Evolutionary conservation across 1,284 basidiomycete species (phyloP), one percentile per base, ranked within the genome.

Genomic region (Pascua sp.): DNA sequence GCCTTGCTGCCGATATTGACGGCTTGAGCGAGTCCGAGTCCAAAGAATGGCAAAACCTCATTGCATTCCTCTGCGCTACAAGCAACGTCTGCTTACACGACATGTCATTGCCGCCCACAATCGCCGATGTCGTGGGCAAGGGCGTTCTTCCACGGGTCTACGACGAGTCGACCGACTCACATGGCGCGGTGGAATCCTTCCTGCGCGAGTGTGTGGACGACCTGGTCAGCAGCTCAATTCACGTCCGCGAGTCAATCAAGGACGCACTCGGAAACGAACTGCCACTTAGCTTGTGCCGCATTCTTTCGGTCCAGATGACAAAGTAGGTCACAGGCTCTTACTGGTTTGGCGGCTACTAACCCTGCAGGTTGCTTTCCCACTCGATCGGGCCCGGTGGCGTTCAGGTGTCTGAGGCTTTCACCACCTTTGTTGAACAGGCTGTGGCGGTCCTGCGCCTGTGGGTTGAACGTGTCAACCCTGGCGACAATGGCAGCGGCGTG

Each of bases 1-100:
- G 59, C 36, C 55, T 72, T 46, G 64, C 66, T 2, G 67, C 62
- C 1, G 70, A 71, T 38, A 71, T 73, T 37, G 71, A 69, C 5
- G 72, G 70, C 8, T 57, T 74, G 18, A 52, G 51, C n/a, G 65
- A 70, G 86, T 89, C 91, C 16, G 83, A 86, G 60, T 84, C 86
- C 44, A 83, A 82, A 57, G 72, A 91, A 64, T 96, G 92, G 92
- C 88, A 91, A 69, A 92, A 95, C 72, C 80, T 91, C 18, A 87
- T 89, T 0, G 79, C 91, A 36, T 90, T 90, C 73, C 77, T 95
- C 44, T 85, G 89, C 15, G 84, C 89, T 1, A 83, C 89, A 32
- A 86, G 88, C 42, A 86, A 86, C 2, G 81, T 85, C 7, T 90
- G 87, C 61, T 75, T 84, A 12, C 59, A 60, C 59, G 69, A 69